Base-by-base conservation (phyloP, 2,329 filamentous ascomycete species). In the Chrysosporium queenslandicum region DNA sequence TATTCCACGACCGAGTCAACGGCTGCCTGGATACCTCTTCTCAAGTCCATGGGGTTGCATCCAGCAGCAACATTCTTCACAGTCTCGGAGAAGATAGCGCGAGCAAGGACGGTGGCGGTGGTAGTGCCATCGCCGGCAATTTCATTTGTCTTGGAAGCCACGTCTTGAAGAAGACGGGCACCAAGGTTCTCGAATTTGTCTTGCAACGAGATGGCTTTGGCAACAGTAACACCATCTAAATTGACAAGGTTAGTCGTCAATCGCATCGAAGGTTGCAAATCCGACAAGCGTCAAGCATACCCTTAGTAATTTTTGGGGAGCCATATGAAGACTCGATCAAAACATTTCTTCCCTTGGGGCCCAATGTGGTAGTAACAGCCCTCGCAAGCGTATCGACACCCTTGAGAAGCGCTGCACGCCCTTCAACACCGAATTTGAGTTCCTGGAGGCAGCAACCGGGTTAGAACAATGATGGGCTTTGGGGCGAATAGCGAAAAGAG, bases 101-200 rank as follows among this genome's bases (percentile, higher is more conserved):
- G 87, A 63, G 89, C 92, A 61, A 98, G 87, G 61, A 97, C 92
- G 59, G 92, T 98, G 60, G 92, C 92, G 60, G 90, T 95, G 60
- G 92, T 98, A 64, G 92, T 98, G 74, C 92, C 92, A 72, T 98
- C 92, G 85, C 92, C 92, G 61, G 92, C 92, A 63, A 89, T 84
- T 77, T 98, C 92, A 79, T 98, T 98, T 69, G 92, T 98, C 84
- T 98, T 98, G 68, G 87, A 92, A 65, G 92, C 92, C 62, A 98
- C 92, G 73, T 98, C 92, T 76, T 97, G 90, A 63, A 98, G 82
- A 61, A 98, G 83, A 68, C 87, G 86, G 66, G 92, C 92, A 71
- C 92, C 92, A 63, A 98, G 87, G 79, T 98, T 98, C 78, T 98
- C 92, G 74, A 96, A 98, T 77, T 97, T 97, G 80, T 98, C 92